phyloP scores from a whole-genome alignment of 129 eudicot species.

The Flaveria robusta region DNA sequence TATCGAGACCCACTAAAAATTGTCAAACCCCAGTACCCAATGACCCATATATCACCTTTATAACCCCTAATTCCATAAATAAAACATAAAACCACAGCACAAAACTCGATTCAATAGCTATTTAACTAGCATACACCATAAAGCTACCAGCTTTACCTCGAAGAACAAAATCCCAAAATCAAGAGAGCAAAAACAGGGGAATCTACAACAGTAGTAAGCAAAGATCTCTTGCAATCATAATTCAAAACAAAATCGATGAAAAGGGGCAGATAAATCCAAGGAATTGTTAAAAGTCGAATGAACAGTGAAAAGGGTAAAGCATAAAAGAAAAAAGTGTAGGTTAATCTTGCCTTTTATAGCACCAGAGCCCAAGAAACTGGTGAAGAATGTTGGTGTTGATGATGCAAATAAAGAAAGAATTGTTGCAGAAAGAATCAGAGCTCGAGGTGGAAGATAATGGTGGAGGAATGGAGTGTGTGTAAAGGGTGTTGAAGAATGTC shows the following conservation, averaged over 20 bases:
- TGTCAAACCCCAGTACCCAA: slow-evolving; percentile 26
- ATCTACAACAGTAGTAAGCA: slow-evolving; percentile 29
- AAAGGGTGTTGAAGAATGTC: slow-evolving; percentile 25
- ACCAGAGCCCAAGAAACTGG: slow-evolving; percentile 32
- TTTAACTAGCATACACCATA: slow-evolving; percentile 25
- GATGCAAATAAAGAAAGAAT: slow-evolving; percentile 5
- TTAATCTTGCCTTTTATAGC: slow-evolving; percentile 20
- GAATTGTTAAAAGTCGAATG: slow-evolving; percentile 29
- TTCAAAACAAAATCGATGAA: background rate
- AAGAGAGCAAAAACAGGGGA: slow-evolving; percentile 45
- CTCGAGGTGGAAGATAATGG: background rate
- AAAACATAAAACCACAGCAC: slow-evolving; percentile 24
- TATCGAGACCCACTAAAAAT: slow-evolving; percentile 23
- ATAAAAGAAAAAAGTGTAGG: slow-evolving; percentile 29
- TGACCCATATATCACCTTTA: slow-evolving; percentile 11
- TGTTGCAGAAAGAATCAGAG: slow-evolving; percentile 8
- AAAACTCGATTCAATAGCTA: slow-evolving; percentile 36
- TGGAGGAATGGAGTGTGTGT: slow-evolving; percentile 24
- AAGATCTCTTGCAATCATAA: slow-evolving; percentile 42
- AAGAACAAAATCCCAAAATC: slow-evolving; percentile 40
- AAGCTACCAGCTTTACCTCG: slow-evolving; percentile 40
- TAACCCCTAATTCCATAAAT: slow-evolving; percentile 12
- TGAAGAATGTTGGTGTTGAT: slow-evolving; percentile 17
- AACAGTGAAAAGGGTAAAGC: slow-evolving; percentile 43
- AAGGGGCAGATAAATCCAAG: slow-evolving; percentile 28